These are phyloP conservation scores for Cydonia oblonga DNA, from an alignment of 331 rosid species.

Conservation along the genomic window DNA sequence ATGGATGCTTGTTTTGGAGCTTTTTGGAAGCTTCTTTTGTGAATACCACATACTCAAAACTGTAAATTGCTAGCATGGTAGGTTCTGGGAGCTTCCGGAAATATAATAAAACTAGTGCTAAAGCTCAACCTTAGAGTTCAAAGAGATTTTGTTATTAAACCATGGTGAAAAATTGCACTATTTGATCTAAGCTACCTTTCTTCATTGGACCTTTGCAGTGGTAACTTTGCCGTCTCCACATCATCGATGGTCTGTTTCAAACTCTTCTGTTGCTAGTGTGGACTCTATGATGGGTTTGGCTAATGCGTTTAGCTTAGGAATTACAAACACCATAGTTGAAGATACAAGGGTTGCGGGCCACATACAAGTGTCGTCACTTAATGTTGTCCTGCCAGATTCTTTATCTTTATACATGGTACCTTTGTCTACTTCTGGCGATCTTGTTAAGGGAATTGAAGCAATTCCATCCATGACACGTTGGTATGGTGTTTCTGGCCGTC, in stretches of 20 bases:
- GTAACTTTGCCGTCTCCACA: conserved; percentile 83
- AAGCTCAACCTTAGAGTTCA: background rate
- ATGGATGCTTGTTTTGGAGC: background rate
- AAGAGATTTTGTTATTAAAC: background rate
- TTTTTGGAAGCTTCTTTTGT: background rate
- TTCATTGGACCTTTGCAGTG: conserved; percentile 40
- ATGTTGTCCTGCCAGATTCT: conserved; percentile 71
- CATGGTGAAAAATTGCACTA: background rate
- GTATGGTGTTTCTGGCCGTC: conserved; percentile 67
- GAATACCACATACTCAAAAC: background rate
- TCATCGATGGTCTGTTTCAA: conserved; percentile 83
- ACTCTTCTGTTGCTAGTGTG: conserved; percentile 65
- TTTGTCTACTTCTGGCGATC: conserved; percentile 44
- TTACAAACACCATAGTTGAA: conserved; percentile 58
- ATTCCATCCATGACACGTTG: conserved; percentile 43
- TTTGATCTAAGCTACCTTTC: background rate
- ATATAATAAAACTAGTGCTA: background rate
- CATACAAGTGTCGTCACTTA: conserved; percentile 71
- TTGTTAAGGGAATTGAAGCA: conserved; percentile 37
- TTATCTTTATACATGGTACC: conserved; percentile 44
- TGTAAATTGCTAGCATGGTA: background rate
- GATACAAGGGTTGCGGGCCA: conserved; percentile 90
- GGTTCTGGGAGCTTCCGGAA: background rate
- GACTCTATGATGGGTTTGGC: conserved; percentile 56
- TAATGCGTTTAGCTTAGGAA: conserved; percentile 58